Evolutionary conservation across 2,329 filamentous ascomycete genomes (phyloP), one percentile per base, ranked within the genome.

Genomic region (Hypoxylon sp.): DNA sequence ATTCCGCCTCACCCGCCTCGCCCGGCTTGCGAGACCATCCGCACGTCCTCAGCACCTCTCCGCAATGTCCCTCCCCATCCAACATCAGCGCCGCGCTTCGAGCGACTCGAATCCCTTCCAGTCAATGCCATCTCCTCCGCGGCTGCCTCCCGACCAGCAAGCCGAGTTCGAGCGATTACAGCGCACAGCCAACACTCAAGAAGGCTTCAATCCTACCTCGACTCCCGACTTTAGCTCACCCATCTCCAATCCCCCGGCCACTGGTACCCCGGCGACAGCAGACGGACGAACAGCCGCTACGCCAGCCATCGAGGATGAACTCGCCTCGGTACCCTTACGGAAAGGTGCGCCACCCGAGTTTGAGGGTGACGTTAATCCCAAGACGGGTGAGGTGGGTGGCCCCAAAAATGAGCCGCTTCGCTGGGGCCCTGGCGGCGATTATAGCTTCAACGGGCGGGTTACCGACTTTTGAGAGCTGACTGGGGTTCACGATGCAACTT

Each of bases 401-500:
- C 96, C 96, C 5, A 99, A 98, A 88, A 98, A 97, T 76, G 95
- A 99, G 80, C 96, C 96, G 54, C 76, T 98, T 76, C 83, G 94
- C 73, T 97, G 95, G 95, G 94, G 94, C 0, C 83, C 85, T 16
- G 77, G 74, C 0, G 90, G 92, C 0, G 88, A 90, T 74, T 99
- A 94, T 91, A 97, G 93, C 78, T 99, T 92, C 79, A 97, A 97
- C 79, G 96, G 96, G 48, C 84, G 95, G 69, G 94, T 96, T 58
- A 98, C 95, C 23, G 96, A 99, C 80, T 99, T 99, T 66, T 89
- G 72, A 76, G 21, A 16, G 5, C 2, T 12, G 11, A 19, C 30
- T 29, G 2, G 5, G 9, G 3, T 21, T 16, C 25, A 12, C 2
- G 19, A 7, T n/a, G 27, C 11, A 5, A 25, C 6, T 23, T 9